Percentiles rank a stretch among this genome's conserved stretches.
phyloP scores from a whole-genome alignment of 306 rosid genomes.

The Acacia confusa region DNA sequence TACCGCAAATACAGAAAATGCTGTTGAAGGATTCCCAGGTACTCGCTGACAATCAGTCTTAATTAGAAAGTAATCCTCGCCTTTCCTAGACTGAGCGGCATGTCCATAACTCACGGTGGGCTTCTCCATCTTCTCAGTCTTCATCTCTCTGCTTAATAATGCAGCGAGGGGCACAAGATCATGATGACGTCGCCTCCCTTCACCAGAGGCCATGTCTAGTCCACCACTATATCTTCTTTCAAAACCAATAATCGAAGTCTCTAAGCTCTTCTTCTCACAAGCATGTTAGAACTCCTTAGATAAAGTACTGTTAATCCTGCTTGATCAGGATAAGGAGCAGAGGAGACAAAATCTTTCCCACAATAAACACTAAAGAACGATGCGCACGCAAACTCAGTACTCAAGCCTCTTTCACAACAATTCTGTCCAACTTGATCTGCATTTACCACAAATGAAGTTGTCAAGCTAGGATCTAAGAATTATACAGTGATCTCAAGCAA shows the following conservation, averaged over 20 bases:
- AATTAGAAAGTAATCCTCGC: constrained; percentile 81
- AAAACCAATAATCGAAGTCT: constrained; percentile 33
- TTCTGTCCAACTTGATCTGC: constrained; percentile 48
- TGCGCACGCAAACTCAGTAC: constrained; percentile 21
- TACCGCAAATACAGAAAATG: constrained; percentile 93
- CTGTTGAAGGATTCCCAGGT: constrained; percentile 72
- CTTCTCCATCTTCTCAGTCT: constrained; percentile 90
- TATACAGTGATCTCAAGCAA: constrained; percentile 26
- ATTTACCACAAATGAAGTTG: constrained; percentile 34
- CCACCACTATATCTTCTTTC: constrained; percentile 30
- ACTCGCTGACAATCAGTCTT: constrained; percentile 85
- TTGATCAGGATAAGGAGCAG: not conserved
- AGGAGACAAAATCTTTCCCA: not conserved
- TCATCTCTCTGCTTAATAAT: constrained; percentile 80
- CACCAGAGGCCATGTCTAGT: constrained; percentile 62
- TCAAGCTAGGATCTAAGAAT: constrained; percentile 34
- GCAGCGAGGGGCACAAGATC: constrained; percentile 93
- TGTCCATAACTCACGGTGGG: constrained; percentile 77
- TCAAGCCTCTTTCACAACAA: not conserved
- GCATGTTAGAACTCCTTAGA: constrained; percentile 31
- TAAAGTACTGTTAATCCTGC: not conserved
- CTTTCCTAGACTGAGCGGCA: constrained; percentile 92
- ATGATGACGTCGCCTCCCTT: constrained; percentile 71
- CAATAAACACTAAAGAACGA: not conserved
- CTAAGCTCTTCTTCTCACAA: constrained; percentile 33